phyloP scores from a whole-genome alignment of 345 rosid genomes.

The Raphanus sativus region DNA sequence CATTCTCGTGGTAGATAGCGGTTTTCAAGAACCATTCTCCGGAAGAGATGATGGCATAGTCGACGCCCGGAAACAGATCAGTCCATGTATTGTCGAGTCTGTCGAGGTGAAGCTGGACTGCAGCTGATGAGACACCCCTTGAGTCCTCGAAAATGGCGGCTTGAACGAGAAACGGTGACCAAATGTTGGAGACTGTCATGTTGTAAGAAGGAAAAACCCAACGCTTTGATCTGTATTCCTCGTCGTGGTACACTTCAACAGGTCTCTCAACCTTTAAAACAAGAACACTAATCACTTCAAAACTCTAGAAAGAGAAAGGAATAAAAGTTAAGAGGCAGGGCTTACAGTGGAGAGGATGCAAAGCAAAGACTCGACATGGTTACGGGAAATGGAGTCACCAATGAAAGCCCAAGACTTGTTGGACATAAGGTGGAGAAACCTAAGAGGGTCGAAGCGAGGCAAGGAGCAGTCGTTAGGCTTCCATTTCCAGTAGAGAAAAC shows the following conservation, averaged over 20 bases:
- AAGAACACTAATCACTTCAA: not conserved
- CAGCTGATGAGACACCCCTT: constrained; percentile 75
- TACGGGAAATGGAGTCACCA: constrained; percentile 94
- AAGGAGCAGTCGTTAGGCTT: constrained; percentile 68
- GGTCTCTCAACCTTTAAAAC: constrained; percentile 70
- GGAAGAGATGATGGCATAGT: constrained; percentile 77
- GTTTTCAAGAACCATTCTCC: constrained; percentile 97
- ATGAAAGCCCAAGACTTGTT: constrained; percentile 77
- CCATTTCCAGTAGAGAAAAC: constrained; percentile 90
- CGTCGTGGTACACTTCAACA: constrained; percentile 82
- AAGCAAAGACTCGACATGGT: constrained; percentile 84
- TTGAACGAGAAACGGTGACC: constrained; percentile 91
- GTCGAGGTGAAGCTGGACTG: constrained; percentile 81
- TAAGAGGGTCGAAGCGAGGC: constrained; percentile 63
- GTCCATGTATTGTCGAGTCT: constrained; percentile 75
- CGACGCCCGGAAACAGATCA: constrained; percentile 48
- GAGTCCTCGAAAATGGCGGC: constrained; percentile 90
- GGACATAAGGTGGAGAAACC: constrained; percentile 71
- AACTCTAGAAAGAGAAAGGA: not conserved
- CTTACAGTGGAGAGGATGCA: constrained; percentile 78
- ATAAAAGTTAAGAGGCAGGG: not conserved
- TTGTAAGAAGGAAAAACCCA: constrained; percentile 78
- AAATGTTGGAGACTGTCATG: constrained; percentile 64
- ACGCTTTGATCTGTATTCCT: constrained; percentile 67
- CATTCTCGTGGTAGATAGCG: constrained; percentile 76